Evolutionary conservation across 2,329 filamentous ascomycete species (phyloP), one percentile per base, ranked within the genome.

Genomic region (Cladosporium sp.): DNA sequence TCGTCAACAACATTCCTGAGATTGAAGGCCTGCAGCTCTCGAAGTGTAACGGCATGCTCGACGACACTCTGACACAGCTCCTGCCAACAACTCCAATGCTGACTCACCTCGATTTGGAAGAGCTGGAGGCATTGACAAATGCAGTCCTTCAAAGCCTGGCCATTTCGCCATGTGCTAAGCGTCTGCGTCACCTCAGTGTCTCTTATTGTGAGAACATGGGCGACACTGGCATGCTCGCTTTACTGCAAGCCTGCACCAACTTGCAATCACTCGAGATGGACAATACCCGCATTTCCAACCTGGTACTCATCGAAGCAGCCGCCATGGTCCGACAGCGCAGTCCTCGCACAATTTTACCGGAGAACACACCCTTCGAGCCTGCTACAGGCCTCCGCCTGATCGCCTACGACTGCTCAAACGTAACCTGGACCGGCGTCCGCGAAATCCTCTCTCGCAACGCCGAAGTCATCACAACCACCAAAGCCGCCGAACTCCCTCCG

Each of bases 391-490:
- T 98, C 1, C 86, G 86, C 51, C 81, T 98, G 69, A 89, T 93
- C 0, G 89, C 94, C 8, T 99, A 95, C 75, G 95, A 99, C 79
- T 98, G 94, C 76, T 87, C 89, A 69, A 91, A 94, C 72, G 88
- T 98, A 3, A 97, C 92, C 0, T 98, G 94, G 94, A 91, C 91
- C 0, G 94, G 94, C 32, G 86, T 97, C 43, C 89, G 91, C 58
- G 92, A 97, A 77, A 87, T 98, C 1, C 83, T 98, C 2, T 93
- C 88, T 16, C 88, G 91, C 70, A 98, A 99, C 74, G 88, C 91
- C 13, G 90, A 93, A 72, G 83, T 91, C 53, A 86, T 84, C 32
- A 85, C 85, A 18, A 82, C 83, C 58, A 65, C 73, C 71, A 60
- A 72, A 46, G 68, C 70, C 18, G 68, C 66, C 43, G 70, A 73